Percentiles rank a stretch among this genome's conserved stretches.
These are phyloP conservation scores for Coniella vitis DNA, from an alignment of 2,329 filamentous ascomycete species.

Conservation along the genomic window DNA sequence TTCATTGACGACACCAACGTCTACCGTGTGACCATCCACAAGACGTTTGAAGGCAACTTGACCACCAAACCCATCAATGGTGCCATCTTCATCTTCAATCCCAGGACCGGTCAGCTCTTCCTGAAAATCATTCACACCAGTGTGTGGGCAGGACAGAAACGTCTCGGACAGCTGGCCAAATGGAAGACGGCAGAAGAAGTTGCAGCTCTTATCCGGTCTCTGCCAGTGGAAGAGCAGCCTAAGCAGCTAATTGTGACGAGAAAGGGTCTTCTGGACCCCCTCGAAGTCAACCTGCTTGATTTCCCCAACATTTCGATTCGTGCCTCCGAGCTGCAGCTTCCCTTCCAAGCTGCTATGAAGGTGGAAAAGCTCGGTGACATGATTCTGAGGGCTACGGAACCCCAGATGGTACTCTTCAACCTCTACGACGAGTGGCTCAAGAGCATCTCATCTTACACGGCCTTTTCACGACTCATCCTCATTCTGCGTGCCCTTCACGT, in stretches of 20 bases:
- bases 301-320: conserved; percentile 99
- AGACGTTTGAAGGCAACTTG: conserved; percentile 98
- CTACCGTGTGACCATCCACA: conserved; percentile 98
- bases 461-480: conserved; percentile 89
- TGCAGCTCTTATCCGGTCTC: conserved; percentile 86
- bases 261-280: conserved; percentile 92
- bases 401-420: conserved; percentile 99
- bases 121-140: conserved; percentile 99
- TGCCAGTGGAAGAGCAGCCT: conserved; percentile 95
- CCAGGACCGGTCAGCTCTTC: conserved; percentile 95
- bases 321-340: conserved; percentile 90
- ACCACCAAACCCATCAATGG: conserved; percentile 99
- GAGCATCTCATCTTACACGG: conserved; percentile 96
- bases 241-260: conserved; percentile 98
- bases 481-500: conserved; percentile 94
- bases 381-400: conserved; percentile 94
- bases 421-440: conserved; percentile 98
- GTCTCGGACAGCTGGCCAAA: conserved; percentile 94
- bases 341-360: conserved; percentile 99
- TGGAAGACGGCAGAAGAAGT: conserved; percentile 99
- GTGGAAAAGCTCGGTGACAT: conserved; percentile 98
- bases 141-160: conserved; percentile 98
- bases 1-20: conserved; percentile 99
- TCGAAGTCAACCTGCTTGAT: conserved; percentile 94
- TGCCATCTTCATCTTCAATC: conserved; percentile 99